Percentiles rank a stretch among this genome's conserved stretches.
Conservation (phyloP, 2,329 filamentous ascomycete genomes). For the Clonostachys sp. region DNA sequence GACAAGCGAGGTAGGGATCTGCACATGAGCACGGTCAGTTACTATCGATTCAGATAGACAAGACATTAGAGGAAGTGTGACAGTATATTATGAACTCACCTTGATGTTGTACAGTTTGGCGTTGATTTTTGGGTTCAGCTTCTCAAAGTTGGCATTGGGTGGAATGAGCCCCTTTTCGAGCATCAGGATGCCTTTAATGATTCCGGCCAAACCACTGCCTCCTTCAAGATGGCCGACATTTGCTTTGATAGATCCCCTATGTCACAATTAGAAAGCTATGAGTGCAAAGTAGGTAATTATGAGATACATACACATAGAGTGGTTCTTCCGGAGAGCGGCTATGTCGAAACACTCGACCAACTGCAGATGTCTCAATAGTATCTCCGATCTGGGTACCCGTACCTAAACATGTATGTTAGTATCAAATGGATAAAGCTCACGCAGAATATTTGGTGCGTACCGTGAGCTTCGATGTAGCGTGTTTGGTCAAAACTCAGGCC, state of each 20-base stretch:
- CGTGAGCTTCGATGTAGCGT: constrained; percentile 40
- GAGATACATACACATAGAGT: neutral
- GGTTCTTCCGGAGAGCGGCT: constrained; percentile 2
- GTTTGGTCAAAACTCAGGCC: constrained; percentile 25
- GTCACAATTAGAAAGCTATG: neutral
- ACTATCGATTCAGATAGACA: neutral
- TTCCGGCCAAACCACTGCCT: constrained; percentile 9
- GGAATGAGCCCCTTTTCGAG: constrained; percentile 9
- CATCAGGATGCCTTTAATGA: constrained; percentile 8
- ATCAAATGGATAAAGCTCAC: constrained; percentile 7
- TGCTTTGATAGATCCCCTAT: constrained; percentile 9
- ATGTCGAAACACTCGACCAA: constrained; percentile 10
- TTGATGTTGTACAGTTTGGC: neutral
- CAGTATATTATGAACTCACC: neutral
- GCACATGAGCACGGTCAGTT: no score
- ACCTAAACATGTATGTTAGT: constrained; percentile 15
- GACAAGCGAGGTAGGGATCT: no score
- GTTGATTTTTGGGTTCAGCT: constrained; percentile 5
- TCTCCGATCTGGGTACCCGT: constrained; percentile 46
- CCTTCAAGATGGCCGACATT: constrained; percentile 12
- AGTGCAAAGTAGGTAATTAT: neutral
- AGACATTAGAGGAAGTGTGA: neutral
- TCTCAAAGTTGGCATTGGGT: constrained; percentile 18
- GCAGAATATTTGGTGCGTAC: constrained; percentile 27
- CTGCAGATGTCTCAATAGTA: constrained; percentile 26